Base-by-base conservation (phyloP, 2,329 filamentous ascomycete genomes). In the Neophaeococcomyces mojaviensis region DNA sequence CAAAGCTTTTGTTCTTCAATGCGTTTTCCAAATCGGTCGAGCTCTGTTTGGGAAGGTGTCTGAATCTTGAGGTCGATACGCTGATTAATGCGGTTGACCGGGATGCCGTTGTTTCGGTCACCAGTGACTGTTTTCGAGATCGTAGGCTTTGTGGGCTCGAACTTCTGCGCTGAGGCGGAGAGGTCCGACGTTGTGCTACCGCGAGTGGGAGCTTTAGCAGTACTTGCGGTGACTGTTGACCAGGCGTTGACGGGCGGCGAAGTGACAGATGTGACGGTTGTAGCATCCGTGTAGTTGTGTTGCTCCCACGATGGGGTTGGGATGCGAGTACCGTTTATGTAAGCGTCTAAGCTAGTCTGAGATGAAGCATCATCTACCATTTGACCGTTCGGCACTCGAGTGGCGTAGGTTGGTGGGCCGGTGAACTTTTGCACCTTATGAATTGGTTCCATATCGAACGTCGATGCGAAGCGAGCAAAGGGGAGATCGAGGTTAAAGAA, bases 61-160 rank as follows among this genome's bases (percentile, higher is more conserved):
- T 63, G 59, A 26, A 66, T 59, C 53, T 66, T 67, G 0, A 60
- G 51, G 53, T 78, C 74, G 12, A 78, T 57, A 4, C 74, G 71
- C 12, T 74, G 63, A 2, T 62, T 63, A 9, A 65, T 53, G 38
- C 63, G 68, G 58, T 77, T 77, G 36, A 76, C 51, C 1, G 72
- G 64, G 4, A 77, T 69, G 28, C 50, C 49, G 13, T 37, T 37
- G 34, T 49, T 53, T 16, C 41, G 9, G 6, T 52, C 48, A 35
- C 36, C 35, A 18, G 55, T 69, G 67, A 54, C 57, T 64, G 20
- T 57, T 51, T 35, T 46, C 26, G 20, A 32, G 28, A 46, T 20
- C 32, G 30, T 31, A 18, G 44, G 31, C 20, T 34, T 52, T 19
- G 37, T 39, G 30, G 39, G 43, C 18, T 52, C 49, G 7, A 44